phyloP scores from a whole-genome alignment of 2,329 filamentous ascomycete species.

The Ophiostoma perfectum region DNA sequence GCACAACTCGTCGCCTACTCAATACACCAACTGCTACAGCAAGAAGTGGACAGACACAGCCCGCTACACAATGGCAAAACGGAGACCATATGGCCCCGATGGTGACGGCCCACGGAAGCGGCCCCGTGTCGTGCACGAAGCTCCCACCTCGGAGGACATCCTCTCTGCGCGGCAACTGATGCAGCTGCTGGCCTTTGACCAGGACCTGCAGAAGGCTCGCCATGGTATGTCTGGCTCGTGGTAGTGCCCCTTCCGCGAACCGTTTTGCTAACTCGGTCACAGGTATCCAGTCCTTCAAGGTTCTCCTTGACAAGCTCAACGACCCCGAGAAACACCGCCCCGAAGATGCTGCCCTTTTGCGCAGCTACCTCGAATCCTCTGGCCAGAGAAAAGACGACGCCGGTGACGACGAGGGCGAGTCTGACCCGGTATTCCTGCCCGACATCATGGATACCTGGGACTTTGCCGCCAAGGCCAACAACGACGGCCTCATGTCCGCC shows the following conservation, averaged over 20 bases:
- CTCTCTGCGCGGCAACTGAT: slow-evolving; percentile 61
- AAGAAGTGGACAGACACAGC: background rate
- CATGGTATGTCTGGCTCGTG: slow-evolving; percentile 47
- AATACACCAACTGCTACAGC: background rate
- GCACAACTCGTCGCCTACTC: background rate
- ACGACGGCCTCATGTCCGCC: slow-evolving; percentile 74
- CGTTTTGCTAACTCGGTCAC: slow-evolving; percentile 30
- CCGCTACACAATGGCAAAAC: slow-evolving; percentile 40
- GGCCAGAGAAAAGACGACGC: slow-evolving; percentile 33
- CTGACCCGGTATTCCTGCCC: slow-evolving; percentile 59
- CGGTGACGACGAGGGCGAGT: slow-evolving; percentile 48
- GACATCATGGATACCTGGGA: slow-evolving; percentile 87
- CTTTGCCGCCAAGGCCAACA: slow-evolving; percentile 71
- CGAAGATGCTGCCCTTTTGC: slow-evolving; percentile 55
- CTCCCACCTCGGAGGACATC: slow-evolving; percentile 57
- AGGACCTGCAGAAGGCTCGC: slow-evolving; percentile 61
- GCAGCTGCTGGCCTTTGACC: slow-evolving; percentile 63
- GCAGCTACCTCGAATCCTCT: slow-evolving; percentile 58
- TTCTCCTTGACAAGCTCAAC: slow-evolving; percentile 62
- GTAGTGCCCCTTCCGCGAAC: background rate
- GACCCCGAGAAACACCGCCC: slow-evolving; percentile 43
- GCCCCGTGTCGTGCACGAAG: slow-evolving; percentile 51
- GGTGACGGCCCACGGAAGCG: slow-evolving; percentile 46
- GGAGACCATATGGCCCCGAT: slow-evolving; percentile 38
- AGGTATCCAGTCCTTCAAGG: slow-evolving; percentile 63